Base-by-base conservation (phyloP, 805 yeast genomes). In the Naumovozyma baii region DNA sequence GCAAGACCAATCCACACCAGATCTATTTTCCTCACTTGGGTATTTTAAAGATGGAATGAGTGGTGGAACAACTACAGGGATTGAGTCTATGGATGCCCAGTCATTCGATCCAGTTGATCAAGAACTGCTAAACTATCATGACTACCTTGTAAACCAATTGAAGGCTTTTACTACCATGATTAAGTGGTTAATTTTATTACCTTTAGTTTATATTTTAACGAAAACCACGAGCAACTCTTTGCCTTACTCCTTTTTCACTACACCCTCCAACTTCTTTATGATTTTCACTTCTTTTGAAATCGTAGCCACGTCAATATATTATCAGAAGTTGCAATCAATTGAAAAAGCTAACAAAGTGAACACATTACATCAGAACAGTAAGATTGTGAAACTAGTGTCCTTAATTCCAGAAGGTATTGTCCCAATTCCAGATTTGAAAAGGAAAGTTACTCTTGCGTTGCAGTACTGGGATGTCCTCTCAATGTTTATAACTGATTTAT, bases 391-490 rank as follows among this genome's bases (percentile, higher is more conserved):
- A 37, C 38, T 58, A 14, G 46, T 55, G 14, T 48, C 59, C 8
- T 43, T 61, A 41, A 47, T 61, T 28, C 66, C 66, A n/a, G 61
- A 56, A 17, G 63, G 61, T 5, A 46, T 60, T 2, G 31, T 61
- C 9, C 64, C 64, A 22, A 49, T 61, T 31, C 26, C 47, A 10
- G 46, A 58, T 35, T 22, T 60, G 18, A 54, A 45, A 31, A 59
- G 59, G 10, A 57, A 52, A 37, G 44, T 52, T 12, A 41, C 51
- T 10, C 37, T 47, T 29, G 49, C 45, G 3, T 33, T 59, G 29
- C 61, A 57, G 35, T 57, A 59, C 42, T 56, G 59, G 54, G 60
- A 56, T 39, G 59, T 61, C n/a, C 37, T 60, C 13, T 59, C 62
- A 2, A 49, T 58, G 49, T 54, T 59, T 19, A 39, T 61, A 17